A percentile compares a stretch with the other conserved stretches of the same genome.
These are phyloP conservation scores for Selenicereus undatus DNA, from an alignment of 148 eudicot species.

Conservation along the genomic window DNA sequence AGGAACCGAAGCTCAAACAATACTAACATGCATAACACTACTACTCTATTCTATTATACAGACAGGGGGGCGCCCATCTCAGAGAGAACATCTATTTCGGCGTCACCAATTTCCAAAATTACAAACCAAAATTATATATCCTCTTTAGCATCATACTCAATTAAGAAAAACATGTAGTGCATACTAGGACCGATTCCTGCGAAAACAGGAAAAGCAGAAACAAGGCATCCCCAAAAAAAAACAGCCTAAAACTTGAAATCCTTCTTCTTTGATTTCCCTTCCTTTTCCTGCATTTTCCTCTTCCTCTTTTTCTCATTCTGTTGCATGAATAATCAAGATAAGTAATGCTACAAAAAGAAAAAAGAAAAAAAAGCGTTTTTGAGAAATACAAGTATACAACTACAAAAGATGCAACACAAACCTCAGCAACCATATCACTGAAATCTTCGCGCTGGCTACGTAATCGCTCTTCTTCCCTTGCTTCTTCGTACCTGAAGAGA, in stretches of 20 bases:
- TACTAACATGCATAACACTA: background rate
- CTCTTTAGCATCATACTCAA: background rate
- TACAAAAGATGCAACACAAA: slow-evolving; percentile 17
- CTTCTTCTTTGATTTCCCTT: slow-evolving; percentile 79
- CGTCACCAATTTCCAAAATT: background rate
- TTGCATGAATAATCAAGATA: background rate
- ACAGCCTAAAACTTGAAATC: slow-evolving; percentile 76
- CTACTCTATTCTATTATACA: background rate
- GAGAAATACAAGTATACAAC: background rate
- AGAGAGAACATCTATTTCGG: background rate
- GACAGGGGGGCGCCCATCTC: background rate
- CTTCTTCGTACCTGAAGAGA: slow-evolving; percentile 71
- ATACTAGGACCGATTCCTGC: background rate
- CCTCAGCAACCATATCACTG: slow-evolving; percentile 99
- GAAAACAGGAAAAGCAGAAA: background rate
- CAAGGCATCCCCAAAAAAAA: background rate
- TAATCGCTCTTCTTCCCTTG: slow-evolving; percentile 86
- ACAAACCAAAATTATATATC: background rate
- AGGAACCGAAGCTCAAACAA: background rate
- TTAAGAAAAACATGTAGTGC: background rate
- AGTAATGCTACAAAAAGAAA: background rate
- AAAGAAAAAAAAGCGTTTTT: too few relatives aligned
- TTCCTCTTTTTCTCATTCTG: slow-evolving; percentile 91
- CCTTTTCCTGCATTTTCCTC: slow-evolving; percentile 87
- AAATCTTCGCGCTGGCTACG: slow-evolving; percentile 92